Base-by-base conservation (phyloP, 306 rosid species). In the Castanea mollissima region DNA sequence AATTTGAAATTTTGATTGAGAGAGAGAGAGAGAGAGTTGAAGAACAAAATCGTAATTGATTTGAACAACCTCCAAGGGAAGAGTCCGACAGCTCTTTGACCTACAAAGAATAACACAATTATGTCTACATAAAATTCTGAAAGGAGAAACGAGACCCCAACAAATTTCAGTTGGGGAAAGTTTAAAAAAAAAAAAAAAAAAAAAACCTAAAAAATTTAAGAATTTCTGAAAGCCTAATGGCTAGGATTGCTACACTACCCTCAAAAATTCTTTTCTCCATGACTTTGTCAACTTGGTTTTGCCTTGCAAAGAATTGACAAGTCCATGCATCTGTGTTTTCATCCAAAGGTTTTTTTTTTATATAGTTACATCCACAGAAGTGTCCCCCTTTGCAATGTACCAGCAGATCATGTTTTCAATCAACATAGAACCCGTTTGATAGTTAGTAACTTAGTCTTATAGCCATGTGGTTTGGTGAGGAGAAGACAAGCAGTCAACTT, bases 91-190 rank as follows among this genome's bases (percentile, higher is more conserved):
- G 55, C 46, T 73, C 60, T 82, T 68, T 77, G 46, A 20, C 70
- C 90, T 83, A 87, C 90, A 86, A 90, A 89, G 92, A 87, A 92
- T 85, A 82, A 20, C 85, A 87, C 88, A 79, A 62, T 56, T 69
- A 82, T 59, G 81, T 70, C 76, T 72, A 52, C 71, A 82, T 83
- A 80, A 49, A 49, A 85, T 76, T 62, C 87, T 64, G 70, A 84
- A 80, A 87, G 44, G 27, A 46, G 19, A 82, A 72, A 41, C 46
- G 11, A 41, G 46, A 76, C 80, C 80, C 84, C 55, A 64, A 59
- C 8, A 73, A 63, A 75, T 73, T 80, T 70, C 73, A 41, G 46
- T 56, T 62, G 63, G 83, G 54, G 29, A 38, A 18, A 67, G 19
- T 27, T 2, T 21, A 21, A 1, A 38, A 7, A 38, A 12, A 11